A percentile compares a stretch with the other conserved stretches of the same genome.
Evolutionary conservation across 2,329 filamentous ascomycete species (phyloP).

Genomic region (Penicillium rolfsii): DNA sequence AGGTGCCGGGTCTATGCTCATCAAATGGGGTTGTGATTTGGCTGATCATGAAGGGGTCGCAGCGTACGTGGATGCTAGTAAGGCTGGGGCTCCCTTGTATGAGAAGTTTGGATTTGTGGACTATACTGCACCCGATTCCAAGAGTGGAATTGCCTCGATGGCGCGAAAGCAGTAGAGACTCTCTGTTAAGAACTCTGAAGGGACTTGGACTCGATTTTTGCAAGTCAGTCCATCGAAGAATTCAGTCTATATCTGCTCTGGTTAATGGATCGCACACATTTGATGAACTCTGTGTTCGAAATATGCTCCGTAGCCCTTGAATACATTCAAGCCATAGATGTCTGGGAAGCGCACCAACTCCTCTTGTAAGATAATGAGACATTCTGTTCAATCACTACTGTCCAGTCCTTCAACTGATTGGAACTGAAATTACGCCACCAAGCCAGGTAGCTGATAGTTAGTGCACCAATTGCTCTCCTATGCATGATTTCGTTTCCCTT

Average conservation of each 20-base stretch:
- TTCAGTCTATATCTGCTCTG: too few relatives aligned
- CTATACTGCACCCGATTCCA: slow-evolving; percentile 12
- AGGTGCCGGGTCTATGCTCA: slow-evolving; percentile 46
- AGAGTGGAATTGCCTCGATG: slow-evolving; percentile 15
- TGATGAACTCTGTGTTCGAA: neutral
- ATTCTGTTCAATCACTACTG: too few relatives aligned
- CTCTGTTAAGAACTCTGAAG: neutral
- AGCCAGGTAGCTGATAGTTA: neutral
- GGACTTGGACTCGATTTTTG: neutral
- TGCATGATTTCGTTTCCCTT: slow-evolving; percentile 3
- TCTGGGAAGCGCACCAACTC: neutral
- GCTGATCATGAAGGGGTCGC: slow-evolving; percentile 40
- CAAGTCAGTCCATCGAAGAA: neutral
- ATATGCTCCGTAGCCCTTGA: neutral
- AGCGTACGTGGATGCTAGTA: slow-evolving; percentile 46
- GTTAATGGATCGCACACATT: too few relatives aligned
- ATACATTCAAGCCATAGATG: neutral
- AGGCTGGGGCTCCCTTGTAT: slow-evolving; percentile 43
- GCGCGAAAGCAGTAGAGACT: slow-evolving; percentile 4
- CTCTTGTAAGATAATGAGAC: neutral
- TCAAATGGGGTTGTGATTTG: slow-evolving; percentile 45
- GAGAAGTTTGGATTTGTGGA: slow-evolving; percentile 47
- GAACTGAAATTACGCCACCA: neutral
- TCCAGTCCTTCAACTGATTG: too few relatives aligned
- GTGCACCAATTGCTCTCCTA: neutral